Evolutionary conservation across 2,329 filamentous ascomycete species (phyloP), one percentile per base, ranked within the genome.

Genomic region (Neonectria sp.): DNA sequence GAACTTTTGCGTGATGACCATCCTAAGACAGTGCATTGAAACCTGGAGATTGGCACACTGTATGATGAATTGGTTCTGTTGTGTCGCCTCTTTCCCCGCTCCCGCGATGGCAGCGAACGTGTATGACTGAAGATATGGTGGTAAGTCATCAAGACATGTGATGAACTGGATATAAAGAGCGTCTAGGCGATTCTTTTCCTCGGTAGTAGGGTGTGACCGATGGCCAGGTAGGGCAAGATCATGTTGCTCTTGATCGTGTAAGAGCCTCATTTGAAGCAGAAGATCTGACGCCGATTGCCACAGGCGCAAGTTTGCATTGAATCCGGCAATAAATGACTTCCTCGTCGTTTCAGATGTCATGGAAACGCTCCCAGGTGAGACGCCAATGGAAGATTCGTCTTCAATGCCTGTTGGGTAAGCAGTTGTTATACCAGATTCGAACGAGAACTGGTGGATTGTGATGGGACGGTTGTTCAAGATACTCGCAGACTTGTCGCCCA

Each of bases 401-500:
- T 79, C 75, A 9, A 79, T 75, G 4, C 78, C 79, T 2, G 75
- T 74, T 1, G 79, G 79, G 49, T 79, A 81, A 0, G 73, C 68
- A 0, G 79, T 81, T 0, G 81, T 83, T 24, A 84, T 82, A 7
- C 79, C 81, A 0, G 76, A 73, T 29, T 82, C 79, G 55, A 83
- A 82, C 1, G 79, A 83, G 65, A 79, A 83, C 51, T 82, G 80
- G 69, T 84, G 82, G 12, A 85, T 79, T 0, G 82, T 83, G 4
- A 84, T 83, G 3, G 82, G 82, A 0, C 81, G 78, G 4, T 80
- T 80, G 56, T 83, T 83, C 6, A 82, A 64, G 9, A 82, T 79
- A 0, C 80, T 79, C 0, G 81, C 80, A 0, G 80, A 82, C 60
- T 82, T 82, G 60, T 83, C 81, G 2, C 81, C 80, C 72, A 82